Evolutionary conservation across 164 flowering plant genomes (phyloP).

Genomic region (Nymphaea colorata): DNA sequence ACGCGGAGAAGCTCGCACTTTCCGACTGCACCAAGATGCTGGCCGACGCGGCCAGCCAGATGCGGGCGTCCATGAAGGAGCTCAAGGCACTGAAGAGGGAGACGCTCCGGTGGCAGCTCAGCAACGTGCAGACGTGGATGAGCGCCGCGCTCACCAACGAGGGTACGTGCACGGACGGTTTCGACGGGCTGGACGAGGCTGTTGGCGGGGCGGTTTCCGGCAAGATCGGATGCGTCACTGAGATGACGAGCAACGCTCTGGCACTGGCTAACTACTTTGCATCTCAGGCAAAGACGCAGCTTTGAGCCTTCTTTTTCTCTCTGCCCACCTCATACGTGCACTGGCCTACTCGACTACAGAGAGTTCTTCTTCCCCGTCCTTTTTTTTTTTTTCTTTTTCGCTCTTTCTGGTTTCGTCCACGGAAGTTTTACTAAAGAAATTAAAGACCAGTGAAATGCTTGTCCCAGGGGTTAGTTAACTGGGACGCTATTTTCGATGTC

Average conservation of each 20-base stretch:
- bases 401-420: too few relatives aligned
- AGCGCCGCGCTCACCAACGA: conserved; percentile 81
- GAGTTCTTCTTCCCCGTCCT: background rate
- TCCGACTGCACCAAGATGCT: conserved; percentile 55
- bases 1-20: conserved; percentile 22
- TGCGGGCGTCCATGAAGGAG: conserved; percentile 54
- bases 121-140: conserved; percentile 96
- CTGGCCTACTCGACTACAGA: background rate
- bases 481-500: too few relatives aligned
- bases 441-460: too few relatives aligned
- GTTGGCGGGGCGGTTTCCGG: background rate
- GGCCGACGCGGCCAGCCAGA: conserved; percentile 58
- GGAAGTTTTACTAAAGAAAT: too few relatives aligned
- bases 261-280: background rate
- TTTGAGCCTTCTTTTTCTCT: background rate
- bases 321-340: background rate
- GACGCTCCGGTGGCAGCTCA: conserved; percentile 44
- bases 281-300: background rate
- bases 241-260: conserved; percentile 1
- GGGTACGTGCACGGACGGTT: conserved; percentile 3
- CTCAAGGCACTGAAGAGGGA: conserved; percentile 16
- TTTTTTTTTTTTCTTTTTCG: too few relatives aligned
- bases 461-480: too few relatives aligned
- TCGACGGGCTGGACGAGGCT: conserved; percentile 1
- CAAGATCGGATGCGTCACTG: background rate